Evolutionary conservation across 371 early-diverging fungal species (phyloP).

Genomic region (Coemansia sp.): DNA sequence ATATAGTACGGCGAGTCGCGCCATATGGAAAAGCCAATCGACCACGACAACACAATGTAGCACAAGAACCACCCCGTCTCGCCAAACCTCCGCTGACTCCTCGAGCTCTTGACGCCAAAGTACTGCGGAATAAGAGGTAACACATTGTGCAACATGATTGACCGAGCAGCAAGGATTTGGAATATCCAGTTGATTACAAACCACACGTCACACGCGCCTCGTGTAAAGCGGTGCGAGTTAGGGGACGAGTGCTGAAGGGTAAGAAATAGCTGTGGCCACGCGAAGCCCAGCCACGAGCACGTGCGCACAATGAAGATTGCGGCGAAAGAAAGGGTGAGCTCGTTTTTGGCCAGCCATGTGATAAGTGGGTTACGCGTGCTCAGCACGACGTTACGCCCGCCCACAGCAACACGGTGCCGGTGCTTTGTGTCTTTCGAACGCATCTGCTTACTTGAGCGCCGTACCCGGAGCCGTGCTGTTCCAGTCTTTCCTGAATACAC

Average conservation of each 20-base stretch:
- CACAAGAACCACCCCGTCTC: slow-evolving; percentile 65
- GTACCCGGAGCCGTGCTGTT: not conserved
- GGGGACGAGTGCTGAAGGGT: slow-evolving; percentile 25
- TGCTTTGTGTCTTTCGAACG: not conserved
- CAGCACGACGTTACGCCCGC: slow-evolving; percentile 18
- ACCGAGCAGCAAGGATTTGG: slow-evolving; percentile 32
- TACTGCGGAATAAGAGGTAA: slow-evolving; percentile 21
- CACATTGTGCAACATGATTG: slow-evolving; percentile 28
- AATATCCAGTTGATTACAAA: slow-evolving; percentile 46
- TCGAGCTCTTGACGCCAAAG: slow-evolving; percentile 14
- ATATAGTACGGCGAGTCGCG: slow-evolving; percentile 66
- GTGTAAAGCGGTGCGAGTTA: slow-evolving; percentile 14
- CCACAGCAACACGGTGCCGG: not conserved
- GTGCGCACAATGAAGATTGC: slow-evolving; percentile 19
- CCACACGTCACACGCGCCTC: slow-evolving; percentile 29
- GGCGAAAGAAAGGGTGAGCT: slow-evolving; percentile 22
- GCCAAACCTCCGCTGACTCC: slow-evolving; percentile 64
- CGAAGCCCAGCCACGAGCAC: slow-evolving; percentile 30
- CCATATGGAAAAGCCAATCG: slow-evolving; percentile 34
- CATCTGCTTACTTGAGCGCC: not conserved
- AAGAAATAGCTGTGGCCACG: slow-evolving; percentile 36
- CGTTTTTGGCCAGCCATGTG: slow-evolving; percentile 43
- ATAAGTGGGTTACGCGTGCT: slow-evolving; percentile 39
- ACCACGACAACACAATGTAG: slow-evolving; percentile 52
- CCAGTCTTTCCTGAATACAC: not conserved